Percentiles rank a stretch among this genome's conserved stretches.
phyloP scores from a whole-genome alignment of 2,329 filamentous ascomycete genomes.

The Curvularia sp. region DNA sequence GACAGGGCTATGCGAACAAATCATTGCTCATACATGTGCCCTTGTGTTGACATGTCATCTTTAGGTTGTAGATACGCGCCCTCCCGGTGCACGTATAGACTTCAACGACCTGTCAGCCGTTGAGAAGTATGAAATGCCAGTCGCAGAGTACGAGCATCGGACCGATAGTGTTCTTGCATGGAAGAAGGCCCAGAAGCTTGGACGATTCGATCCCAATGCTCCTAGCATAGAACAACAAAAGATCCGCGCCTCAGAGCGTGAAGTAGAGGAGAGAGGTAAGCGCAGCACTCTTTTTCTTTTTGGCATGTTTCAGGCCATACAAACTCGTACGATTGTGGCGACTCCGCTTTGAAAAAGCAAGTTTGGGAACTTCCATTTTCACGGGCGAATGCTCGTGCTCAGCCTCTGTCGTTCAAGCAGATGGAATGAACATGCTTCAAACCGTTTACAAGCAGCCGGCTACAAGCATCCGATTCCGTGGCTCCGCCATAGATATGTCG shows the following conservation, averaged over 20 bases:
- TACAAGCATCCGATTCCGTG: constrained; percentile 22
- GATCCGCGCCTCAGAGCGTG: constrained; percentile 70
- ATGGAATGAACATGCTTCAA: constrained; percentile 26
- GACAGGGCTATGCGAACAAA: constrained; percentile 24
- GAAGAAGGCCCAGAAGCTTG: constrained; percentile 96
- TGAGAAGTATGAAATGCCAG: constrained; percentile 89
- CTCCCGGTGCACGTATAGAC: constrained; percentile 75
- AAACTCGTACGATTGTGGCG: constrained; percentile 27
- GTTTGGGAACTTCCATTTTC: constrained; percentile 5
- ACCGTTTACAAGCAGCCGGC: constrained; percentile 24
- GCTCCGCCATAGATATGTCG: constrained; percentile 1
- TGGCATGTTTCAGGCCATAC: constrained; percentile 20
- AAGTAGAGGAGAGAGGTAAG: constrained; percentile 72
- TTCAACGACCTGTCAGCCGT: constrained; percentile 82
- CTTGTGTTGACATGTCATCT: constrained; percentile 30
- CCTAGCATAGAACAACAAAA: constrained; percentile 76
- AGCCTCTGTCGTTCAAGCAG: constrained; percentile 5
- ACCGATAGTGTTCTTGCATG: constrained; percentile 89
- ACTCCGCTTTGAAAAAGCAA: constrained; percentile 28
- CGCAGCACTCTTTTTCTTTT: constrained; percentile 17
- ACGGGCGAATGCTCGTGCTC: constrained; percentile 21
- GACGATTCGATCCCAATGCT: constrained; percentile 89
- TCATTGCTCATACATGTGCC: constrained; percentile 21
- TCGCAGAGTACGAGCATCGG: constrained; percentile 83
- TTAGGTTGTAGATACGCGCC: constrained; percentile 81